Percentiles rank a stretch among this genome's conserved stretches.
Evolutionary conservation across 2,329 filamentous ascomycete species (phyloP).

Genomic region (Dactylellina drechsleri): DNA sequence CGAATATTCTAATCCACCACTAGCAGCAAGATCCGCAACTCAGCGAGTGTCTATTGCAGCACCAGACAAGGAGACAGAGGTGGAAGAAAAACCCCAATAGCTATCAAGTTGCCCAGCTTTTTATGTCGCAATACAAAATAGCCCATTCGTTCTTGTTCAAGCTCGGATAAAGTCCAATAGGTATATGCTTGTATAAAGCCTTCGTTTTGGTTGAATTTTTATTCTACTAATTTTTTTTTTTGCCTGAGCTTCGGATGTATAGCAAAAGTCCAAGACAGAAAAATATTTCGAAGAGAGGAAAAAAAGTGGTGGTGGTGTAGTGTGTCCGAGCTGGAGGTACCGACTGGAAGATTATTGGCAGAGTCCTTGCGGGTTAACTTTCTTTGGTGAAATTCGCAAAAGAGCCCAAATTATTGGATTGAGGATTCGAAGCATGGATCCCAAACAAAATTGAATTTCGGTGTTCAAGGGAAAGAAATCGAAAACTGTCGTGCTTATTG

Average conservation of each 20-base stretch:
- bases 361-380: conserved; percentile 49
- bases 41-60: conserved; percentile 41
- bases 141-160: conserved; percentile 48
- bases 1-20: conserved; percentile 53
- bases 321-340: conserved; percentile 47
- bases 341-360: conserved; percentile 53
- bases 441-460: conserved; percentile 44
- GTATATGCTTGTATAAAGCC: conserved; percentile 20
- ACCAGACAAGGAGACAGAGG: conserved; percentile 22
- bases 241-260: conserved; percentile 50
- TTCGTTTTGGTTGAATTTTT: neutral
- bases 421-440: conserved; percentile 34
- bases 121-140: conserved; percentile 48
- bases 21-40: conserved; percentile 44
- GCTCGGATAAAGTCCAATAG: conserved; percentile 48
- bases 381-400: conserved; percentile 47
- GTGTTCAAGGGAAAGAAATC: conserved; percentile 35
- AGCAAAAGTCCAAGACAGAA: conserved; percentile 37
- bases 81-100: conserved; percentile 27
- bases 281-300: conserved; percentile 42
- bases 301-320: conserved; percentile 29
- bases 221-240: conserved; percentile 21
- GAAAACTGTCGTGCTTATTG: conserved; percentile 23
- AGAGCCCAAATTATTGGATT: conserved; percentile 43
- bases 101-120: conserved; percentile 42